Percentiles rank a stretch among this genome's conserved stretches.
phyloP scores from a whole-genome alignment of 192 early-diverging fungal species.

The Coemansia sp. region DNA sequence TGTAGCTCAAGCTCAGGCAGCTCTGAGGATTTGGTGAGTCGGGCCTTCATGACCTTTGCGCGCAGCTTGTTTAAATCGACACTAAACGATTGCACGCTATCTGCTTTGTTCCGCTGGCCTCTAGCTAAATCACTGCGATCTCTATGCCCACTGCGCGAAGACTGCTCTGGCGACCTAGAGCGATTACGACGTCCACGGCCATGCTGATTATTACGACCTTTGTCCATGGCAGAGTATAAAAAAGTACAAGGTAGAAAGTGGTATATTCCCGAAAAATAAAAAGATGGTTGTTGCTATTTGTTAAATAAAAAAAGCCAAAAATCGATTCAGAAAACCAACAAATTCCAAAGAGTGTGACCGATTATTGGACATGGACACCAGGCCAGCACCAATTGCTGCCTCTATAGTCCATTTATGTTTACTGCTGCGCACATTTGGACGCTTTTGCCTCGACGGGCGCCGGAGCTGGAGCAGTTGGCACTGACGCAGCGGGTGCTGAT shows the following conservation, averaged over 20 bases:
- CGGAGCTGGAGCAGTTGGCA: neutral
- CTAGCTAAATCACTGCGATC: constrained; percentile 4
- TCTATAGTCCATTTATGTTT: no score
- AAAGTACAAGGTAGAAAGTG: neutral
- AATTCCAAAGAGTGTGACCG: neutral
- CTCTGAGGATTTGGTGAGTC: constrained; percentile 67
- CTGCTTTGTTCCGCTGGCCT: neutral
- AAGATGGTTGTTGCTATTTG: neutral
- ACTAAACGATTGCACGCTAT: constrained; percentile 13
- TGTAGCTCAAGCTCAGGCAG: constrained; percentile 68
- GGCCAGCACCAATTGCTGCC: no score
- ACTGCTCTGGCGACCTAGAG: constrained; percentile 2
- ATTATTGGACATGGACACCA: neutral
- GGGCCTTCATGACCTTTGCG: constrained; percentile 80
- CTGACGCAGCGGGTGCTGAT: neutral
- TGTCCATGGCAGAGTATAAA: neutral
- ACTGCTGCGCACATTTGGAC: no score
- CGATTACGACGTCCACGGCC: constrained; percentile 6
- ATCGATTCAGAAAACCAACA: neutral
- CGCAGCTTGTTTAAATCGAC: constrained; percentile 84
- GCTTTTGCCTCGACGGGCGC: no score
- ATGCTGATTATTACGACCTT: neutral
- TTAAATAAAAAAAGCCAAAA: neutral
- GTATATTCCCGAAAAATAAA: neutral
- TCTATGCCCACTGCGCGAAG: neutral